phyloP scores from a whole-genome alignment of 768 basidiomycete species.

The Hygrophoropsis aurantiaca region DNA sequence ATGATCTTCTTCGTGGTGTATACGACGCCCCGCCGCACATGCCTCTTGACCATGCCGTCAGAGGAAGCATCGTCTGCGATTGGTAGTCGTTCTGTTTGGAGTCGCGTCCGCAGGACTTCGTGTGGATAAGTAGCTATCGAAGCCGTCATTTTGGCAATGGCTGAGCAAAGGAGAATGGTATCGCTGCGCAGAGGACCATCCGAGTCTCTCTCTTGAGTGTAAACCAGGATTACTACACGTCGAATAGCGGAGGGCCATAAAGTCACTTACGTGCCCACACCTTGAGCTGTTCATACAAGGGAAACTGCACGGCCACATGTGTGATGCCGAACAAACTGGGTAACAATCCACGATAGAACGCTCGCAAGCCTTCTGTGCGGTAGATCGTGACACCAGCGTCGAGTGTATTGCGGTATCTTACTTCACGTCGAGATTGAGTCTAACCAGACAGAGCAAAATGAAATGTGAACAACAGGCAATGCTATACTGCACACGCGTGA shows the following conservation, averaged over 20 bases:
- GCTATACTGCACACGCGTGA: constrained; percentile 12
- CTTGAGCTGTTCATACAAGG: constrained; percentile 93
- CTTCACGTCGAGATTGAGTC: constrained; percentile 82
- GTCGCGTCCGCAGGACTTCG: constrained; percentile 96
- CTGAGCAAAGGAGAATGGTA: constrained; percentile 86
- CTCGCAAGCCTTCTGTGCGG: constrained; percentile 77
- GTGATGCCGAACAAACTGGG: constrained; percentile 92
- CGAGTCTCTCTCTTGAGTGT: constrained; percentile 28
- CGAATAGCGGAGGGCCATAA: not conserved
- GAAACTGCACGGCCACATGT: constrained; percentile 98
- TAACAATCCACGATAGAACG: constrained; percentile 92
- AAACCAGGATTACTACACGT: constrained; percentile 9
- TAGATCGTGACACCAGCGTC: constrained; percentile 92
- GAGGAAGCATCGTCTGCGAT: constrained; percentile 59
- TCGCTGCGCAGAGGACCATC: constrained; percentile 27
- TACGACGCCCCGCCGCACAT: constrained; percentile 64
- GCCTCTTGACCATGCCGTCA: constrained; percentile 58
- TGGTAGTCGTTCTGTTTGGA: constrained; percentile 82
- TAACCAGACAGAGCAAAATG: constrained; percentile 26
- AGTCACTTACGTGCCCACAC: constrained; percentile 71
- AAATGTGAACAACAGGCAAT: constrained; percentile 5
- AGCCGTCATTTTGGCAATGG: constrained; percentile 94
- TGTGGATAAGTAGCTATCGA: constrained; percentile 96
- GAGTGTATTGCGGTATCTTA: constrained; percentile 82
- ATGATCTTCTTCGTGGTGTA: constrained; percentile 74